Evolutionary conservation across 2,329 filamentous ascomycete genomes (phyloP).

Genomic region (Penicillium expansum): DNA sequence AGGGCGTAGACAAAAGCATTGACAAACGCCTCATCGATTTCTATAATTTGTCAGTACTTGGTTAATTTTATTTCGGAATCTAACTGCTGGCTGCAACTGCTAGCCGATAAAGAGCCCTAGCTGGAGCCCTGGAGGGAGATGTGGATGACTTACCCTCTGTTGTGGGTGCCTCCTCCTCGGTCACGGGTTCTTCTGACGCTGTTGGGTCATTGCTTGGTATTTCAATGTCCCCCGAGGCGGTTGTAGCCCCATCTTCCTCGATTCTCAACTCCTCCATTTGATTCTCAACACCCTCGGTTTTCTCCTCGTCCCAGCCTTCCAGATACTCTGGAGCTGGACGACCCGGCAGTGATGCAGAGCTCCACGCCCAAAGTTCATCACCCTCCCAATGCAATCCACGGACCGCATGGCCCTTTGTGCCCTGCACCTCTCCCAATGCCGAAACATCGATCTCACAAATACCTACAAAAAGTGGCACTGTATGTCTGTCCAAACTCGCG

Average conservation of each 20-base stretch:
- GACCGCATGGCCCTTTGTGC: slow-evolving; percentile 63
- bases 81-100: neutral
- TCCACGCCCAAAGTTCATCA: slow-evolving; percentile 68
- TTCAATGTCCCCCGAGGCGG: slow-evolving; percentile 10
- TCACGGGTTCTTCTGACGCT: slow-evolving; percentile 34
- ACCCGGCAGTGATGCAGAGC: slow-evolving; percentile 53
- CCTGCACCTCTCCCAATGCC: slow-evolving; percentile 54
- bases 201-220: slow-evolving; percentile 30
- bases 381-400: slow-evolving; percentile 65
- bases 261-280: slow-evolving; percentile 42
- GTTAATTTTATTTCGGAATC: neutral
- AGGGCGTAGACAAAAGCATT: slow-evolving; percentile 64
- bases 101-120: too few species aligned
- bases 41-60: slow-evolving; percentile 39
- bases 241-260: slow-evolving; percentile 28
- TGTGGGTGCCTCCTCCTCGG: slow-evolving; percentile 51
- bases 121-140: too few species aligned
- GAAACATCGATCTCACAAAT: slow-evolving; percentile 64
- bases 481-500: slow-evolving; percentile 57
- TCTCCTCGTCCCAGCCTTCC: slow-evolving; percentile 50
- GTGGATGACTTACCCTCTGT: slow-evolving; percentile 51
- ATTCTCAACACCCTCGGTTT: slow-evolving; percentile 37
- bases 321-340: slow-evolving; percentile 53
- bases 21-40: slow-evolving; percentile 65
- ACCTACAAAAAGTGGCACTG: slow-evolving; percentile 63